Conservation (phyloP, 192 early-diverging fungal genomes). For the Mortierella claussenii region DNA sequence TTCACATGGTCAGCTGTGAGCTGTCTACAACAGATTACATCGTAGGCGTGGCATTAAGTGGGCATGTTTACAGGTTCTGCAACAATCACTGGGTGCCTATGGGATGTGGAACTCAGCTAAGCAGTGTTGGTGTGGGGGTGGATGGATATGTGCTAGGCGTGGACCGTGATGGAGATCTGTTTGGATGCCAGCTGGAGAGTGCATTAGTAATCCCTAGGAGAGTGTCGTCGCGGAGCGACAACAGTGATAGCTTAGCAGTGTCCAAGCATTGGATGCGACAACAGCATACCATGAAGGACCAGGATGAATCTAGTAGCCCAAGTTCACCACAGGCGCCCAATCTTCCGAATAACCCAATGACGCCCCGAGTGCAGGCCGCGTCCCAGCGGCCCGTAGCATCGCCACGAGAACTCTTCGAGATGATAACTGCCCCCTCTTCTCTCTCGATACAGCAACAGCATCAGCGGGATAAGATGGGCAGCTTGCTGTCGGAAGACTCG, state of each 20-base stretch:
- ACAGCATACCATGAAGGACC: too few relatives aligned
- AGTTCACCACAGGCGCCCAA: constrained; percentile 32
- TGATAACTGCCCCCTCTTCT: too few relatives aligned
- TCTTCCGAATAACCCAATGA: neutral
- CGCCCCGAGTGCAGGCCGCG: constrained; percentile 11
- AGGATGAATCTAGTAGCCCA: constrained; percentile 1
- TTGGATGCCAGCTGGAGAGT: constrained; percentile 38
- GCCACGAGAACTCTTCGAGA: constrained; percentile 48
- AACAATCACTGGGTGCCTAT: constrained; percentile 13
- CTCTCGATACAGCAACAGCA: neutral
- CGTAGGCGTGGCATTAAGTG: constrained; percentile 23
- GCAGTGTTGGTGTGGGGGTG: constrained; percentile 17
- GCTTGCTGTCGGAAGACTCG: too few relatives aligned
- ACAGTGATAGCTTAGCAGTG: too few relatives aligned
- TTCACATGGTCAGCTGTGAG: constrained; percentile 22
- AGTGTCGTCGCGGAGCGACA: too few relatives aligned
- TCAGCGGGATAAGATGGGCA: too few relatives aligned
- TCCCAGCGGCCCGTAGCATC: constrained; percentile 19
- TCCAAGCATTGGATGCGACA: too few relatives aligned
- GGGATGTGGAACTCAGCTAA: constrained; percentile 22
- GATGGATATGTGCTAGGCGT: constrained; percentile 49
- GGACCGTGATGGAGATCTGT: constrained; percentile 38
- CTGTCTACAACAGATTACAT: constrained; percentile 29
- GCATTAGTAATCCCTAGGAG: neutral
- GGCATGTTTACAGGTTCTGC: constrained; percentile 18